Base-by-base conservation (phyloP, 2,329 filamentous ascomycete genomes). In the Xenosphaeropsis pyriputrescens region DNA sequence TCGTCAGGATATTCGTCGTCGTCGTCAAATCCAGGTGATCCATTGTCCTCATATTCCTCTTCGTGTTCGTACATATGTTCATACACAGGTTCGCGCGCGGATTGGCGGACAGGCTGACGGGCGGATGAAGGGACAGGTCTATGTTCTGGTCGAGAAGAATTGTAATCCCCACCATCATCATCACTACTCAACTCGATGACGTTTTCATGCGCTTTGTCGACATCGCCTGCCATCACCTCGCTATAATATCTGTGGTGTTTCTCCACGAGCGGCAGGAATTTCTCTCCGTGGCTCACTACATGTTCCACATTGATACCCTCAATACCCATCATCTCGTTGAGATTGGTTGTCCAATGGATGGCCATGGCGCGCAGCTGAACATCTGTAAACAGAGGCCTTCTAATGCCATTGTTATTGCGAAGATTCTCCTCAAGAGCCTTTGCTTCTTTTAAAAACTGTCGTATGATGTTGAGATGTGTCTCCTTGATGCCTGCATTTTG, bases 291-390 rank as follows among this genome's bases (percentile, higher is more conserved):
- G 2, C 63, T 61, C 33, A 64, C 52, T 17, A 85, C 77, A 50
- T 75, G 79, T 18, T 75, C 70, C 1, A 53, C 45, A 38, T 79
- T 68, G 41, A 88, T 78, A 8, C 68, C 71, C 0, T 67, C 66
- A 35, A 89, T 80, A 7, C 57, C 56, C 22, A 58, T 60, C 74
- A 91, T 81, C 40, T 74, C 62, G 13, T 71, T 67, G 8, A 73
- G 49, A 7, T 64, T 72, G 6, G 62, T 65, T 1, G 81, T 82
- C 64, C 81, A 80, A 26, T 65, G 58, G 36, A 85, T 72, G 11
- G 72, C 78, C 79, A 91, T 88, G 46, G 79, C 70, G 29, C 77
- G 72, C 36, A 86, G 67, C 12, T 84, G 67, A 16, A 65, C 66
- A 42, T 85, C 78, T 0, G 74, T 76, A 52, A 91, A 91, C n/a